phyloP scores from a whole-genome alignment of 2,329 filamentous ascomycete genomes.

The Beauveria pseudobassiana region DNA sequence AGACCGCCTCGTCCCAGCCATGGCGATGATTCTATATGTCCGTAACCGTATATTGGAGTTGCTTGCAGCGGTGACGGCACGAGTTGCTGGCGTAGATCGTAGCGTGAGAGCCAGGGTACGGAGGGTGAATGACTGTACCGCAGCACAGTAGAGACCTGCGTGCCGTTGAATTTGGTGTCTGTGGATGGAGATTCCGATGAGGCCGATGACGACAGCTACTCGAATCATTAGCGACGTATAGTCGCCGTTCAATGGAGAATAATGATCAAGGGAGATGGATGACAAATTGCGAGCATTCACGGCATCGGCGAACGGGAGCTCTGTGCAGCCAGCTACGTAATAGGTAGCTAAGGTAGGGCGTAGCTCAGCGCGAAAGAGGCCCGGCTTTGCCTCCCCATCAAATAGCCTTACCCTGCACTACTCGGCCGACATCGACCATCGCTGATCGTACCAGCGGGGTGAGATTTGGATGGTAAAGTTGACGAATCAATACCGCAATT shows the following conservation, averaged over 20 bases:
- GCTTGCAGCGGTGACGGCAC: not conserved
- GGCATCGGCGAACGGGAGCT: not conserved
- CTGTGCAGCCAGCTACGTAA: not conserved
- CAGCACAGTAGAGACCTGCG: not conserved
- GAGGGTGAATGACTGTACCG: not conserved
- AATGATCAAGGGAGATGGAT: not conserved
- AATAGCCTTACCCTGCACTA: not conserved
- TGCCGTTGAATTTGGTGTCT: not conserved
- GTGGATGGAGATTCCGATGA: no score
- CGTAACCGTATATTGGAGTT: not conserved
- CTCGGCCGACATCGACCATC: no score
- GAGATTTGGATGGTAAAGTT: no score
- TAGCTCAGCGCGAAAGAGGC: no score
- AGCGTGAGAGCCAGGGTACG: not conserved
- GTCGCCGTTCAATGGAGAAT: not conserved
- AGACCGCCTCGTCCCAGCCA: slow-evolving; percentile 31
- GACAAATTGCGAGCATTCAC: not conserved
- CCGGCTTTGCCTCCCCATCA: no score
- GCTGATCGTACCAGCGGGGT: no score
- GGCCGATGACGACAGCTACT: not conserved
- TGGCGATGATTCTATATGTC: slow-evolving; percentile 10
- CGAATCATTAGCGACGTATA: not conserved
- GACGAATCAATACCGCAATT: no score
- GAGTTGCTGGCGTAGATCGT: not conserved
- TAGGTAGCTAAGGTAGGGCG: no score